These are phyloP conservation scores for Ogataea nakhonphanomensis DNA, from an alignment of 805 yeast species.

Conservation along the genomic window DNA sequence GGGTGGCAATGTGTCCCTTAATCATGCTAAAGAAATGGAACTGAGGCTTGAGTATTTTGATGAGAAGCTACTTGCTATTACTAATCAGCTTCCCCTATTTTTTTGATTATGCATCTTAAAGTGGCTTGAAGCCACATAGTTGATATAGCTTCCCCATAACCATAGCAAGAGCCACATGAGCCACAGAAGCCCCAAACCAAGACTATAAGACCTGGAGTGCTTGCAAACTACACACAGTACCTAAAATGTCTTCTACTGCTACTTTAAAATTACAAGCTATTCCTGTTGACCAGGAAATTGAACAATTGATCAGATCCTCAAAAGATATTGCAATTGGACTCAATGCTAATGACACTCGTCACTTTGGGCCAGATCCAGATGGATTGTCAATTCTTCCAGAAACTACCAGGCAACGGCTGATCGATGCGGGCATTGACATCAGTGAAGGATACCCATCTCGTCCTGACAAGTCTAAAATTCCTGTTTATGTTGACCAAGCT, in stretches of 20 bases:
- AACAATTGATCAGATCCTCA: constrained; percentile 19
- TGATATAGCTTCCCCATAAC: too few relatives aligned
- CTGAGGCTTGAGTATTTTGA: constrained; percentile 4
- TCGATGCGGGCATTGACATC: constrained; percentile 36
- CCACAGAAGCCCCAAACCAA: background rate
- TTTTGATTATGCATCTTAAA: constrained; percentile 1
- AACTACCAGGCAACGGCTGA: constrained; percentile 31
- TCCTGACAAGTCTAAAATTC: constrained; percentile 34
- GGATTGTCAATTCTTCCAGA: constrained; percentile 31
- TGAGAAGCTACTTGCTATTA: background rate
- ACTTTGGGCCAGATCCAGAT: constrained; percentile 21
- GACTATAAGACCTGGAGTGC: background rate
- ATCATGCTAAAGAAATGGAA: too few relatives aligned
- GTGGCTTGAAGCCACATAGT: constrained; percentile 4
- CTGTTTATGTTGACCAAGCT: constrained; percentile 41
- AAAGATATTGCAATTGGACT: constrained; percentile 13
- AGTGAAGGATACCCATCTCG: constrained; percentile 39
- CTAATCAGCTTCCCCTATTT: constrained; percentile 2
- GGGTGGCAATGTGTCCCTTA: background rate
- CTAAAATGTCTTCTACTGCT: constrained; percentile 7
- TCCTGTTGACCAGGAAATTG: constrained; percentile 24
- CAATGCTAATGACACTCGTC: constrained; percentile 10
- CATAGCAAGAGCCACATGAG: background rate
- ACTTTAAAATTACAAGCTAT: constrained; percentile 14
- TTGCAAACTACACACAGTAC: background rate